Percentiles rank a stretch among this genome's conserved stretches.
phyloP scores from a whole-genome alignment of 257 asterid genomes.

The Thymus mandschuricus region DNA sequence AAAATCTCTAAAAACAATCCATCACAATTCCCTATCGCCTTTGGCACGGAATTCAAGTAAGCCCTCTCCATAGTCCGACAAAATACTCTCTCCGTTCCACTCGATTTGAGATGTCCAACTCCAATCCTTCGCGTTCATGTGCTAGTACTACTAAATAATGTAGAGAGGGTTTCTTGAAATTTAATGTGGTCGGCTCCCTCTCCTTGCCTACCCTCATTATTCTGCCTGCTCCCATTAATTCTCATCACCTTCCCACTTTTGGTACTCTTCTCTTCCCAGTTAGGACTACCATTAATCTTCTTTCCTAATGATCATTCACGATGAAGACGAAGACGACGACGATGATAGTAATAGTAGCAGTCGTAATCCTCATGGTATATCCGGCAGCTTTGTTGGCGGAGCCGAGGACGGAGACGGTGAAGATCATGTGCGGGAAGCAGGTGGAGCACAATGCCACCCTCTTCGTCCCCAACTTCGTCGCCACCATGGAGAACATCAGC shows the following conservation, averaged over 20 bases:
- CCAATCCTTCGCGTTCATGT: too few species aligned
- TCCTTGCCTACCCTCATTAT: constrained; percentile 28
- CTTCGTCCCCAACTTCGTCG: constrained; percentile 64
- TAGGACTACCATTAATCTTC: too few species aligned
- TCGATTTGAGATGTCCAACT: too few species aligned
- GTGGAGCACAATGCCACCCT: constrained; percentile 53
- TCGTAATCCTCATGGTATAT: constrained; percentile 35
- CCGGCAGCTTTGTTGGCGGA: constrained; percentile 43
- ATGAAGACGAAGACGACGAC: not conserved
- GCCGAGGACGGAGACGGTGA: constrained; percentile 57
- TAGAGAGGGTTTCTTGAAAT: not conserved
- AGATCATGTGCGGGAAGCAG: constrained; percentile 50
- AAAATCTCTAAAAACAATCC: too few species aligned
- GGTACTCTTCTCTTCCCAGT: too few species aligned
- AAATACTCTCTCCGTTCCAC: too few species aligned
- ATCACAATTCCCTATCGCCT: too few species aligned
- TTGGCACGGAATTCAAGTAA: too few species aligned
- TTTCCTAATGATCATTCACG: not conserved
- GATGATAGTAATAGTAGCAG: constrained; percentile 24
- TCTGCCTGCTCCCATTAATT: not conserved
- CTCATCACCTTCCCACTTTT: not conserved
- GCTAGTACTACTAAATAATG: too few species aligned
- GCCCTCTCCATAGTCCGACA: too few species aligned
- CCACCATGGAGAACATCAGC: constrained; percentile 73
- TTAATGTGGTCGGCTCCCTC: constrained; percentile 33